Evolutionary conservation across 2,329 filamentous ascomycete species (phyloP).

Genomic region (Allantophomopsis cytisporea): DNA sequence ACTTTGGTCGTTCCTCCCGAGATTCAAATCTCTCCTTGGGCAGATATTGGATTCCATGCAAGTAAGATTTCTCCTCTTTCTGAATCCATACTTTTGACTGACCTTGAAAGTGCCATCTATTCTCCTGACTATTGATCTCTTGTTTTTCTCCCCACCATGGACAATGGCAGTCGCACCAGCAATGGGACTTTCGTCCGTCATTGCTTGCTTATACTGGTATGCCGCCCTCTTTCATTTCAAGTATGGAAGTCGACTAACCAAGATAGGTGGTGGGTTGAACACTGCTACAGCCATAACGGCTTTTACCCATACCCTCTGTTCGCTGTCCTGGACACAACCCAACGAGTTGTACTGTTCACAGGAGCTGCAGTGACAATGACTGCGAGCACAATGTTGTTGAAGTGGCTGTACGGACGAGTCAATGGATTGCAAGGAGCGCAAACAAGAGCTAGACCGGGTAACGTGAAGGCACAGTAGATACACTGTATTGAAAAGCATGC

Average conservation of each 20-base stretch:
- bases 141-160: slow-evolving; percentile 63
- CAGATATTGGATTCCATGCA: slow-evolving; percentile 53
- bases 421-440: slow-evolving; percentile 40
- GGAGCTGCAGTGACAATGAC: slow-evolving; percentile 61
- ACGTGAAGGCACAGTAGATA: slow-evolving; percentile 13
- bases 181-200: slow-evolving; percentile 37
- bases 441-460: slow-evolving; percentile 11
- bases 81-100: no score
- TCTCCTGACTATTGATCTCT: slow-evolving; percentile 47
- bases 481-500: no score
- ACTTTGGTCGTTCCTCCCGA: slow-evolving; percentile 37
- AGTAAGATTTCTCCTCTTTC: slow-evolving; percentile 16
- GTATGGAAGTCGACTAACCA: not conserved
- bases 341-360: slow-evolving; percentile 56
- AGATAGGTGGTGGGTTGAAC: slow-evolving; percentile 46
- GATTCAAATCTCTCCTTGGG: slow-evolving; percentile 36
- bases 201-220: slow-evolving; percentile 56
- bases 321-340: slow-evolving; percentile 46
- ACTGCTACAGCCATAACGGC: slow-evolving; percentile 54
- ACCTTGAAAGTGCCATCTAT: slow-evolving; percentile 33
- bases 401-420: slow-evolving; percentile 53
- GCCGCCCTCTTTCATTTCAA: not conserved
- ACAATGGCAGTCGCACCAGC: slow-evolving; percentile 42
- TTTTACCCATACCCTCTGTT: slow-evolving; percentile 87
- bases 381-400: slow-evolving; percentile 50